Evolutionary conservation across 2,329 filamentous ascomycete species (phyloP).

Genomic region (Dactylella cylindrospora): DNA sequence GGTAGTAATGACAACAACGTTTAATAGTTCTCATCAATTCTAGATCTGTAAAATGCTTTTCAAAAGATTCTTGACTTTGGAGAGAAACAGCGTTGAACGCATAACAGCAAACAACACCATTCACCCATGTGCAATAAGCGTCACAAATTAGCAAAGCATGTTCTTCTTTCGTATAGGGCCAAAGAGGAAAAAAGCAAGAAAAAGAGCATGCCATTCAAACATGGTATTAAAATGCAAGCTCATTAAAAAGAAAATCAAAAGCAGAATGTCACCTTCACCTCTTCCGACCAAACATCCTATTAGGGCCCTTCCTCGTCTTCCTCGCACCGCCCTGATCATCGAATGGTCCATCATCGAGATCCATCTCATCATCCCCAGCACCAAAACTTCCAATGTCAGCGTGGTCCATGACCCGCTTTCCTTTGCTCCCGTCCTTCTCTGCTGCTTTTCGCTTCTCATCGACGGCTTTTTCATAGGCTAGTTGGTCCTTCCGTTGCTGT

Average conservation of each 20-base stretch:
- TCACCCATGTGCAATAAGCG: too few relatives aligned
- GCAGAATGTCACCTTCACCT: conserved; percentile 30
- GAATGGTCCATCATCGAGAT: conserved; percentile 46
- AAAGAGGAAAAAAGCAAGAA: conserved; percentile 3
- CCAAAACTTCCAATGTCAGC: conserved; percentile 44
- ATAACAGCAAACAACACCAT: conserved; percentile 39
- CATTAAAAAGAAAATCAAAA: conserved; percentile 3
- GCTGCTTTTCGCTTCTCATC: conserved; percentile 53
- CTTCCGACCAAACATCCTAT: conserved; percentile 45
- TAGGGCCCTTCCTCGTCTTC: conserved; percentile 47
- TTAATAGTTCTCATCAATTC: too few relatives aligned
- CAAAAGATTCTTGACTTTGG: conserved; percentile 23
- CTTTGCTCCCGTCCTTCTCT: conserved; percentile 45
- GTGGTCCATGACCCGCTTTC: conserved; percentile 49
- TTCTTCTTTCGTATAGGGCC: background rate
- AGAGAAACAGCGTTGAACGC: conserved; percentile 40
- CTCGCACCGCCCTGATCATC: conserved; percentile 44
- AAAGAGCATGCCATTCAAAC: too few relatives aligned
- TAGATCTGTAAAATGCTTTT: conserved; percentile 21
- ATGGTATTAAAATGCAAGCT: too few relatives aligned
- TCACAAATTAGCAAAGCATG: conserved; percentile 39
- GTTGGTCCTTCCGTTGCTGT: conserved; percentile 58
- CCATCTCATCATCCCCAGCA: conserved; percentile 50
- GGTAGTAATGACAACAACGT: too few relatives aligned
- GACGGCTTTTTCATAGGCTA: conserved; percentile 58